Conservation (phyloP, 1,284 basidiomycete genomes). For the Wallemia mellicola region DNA sequence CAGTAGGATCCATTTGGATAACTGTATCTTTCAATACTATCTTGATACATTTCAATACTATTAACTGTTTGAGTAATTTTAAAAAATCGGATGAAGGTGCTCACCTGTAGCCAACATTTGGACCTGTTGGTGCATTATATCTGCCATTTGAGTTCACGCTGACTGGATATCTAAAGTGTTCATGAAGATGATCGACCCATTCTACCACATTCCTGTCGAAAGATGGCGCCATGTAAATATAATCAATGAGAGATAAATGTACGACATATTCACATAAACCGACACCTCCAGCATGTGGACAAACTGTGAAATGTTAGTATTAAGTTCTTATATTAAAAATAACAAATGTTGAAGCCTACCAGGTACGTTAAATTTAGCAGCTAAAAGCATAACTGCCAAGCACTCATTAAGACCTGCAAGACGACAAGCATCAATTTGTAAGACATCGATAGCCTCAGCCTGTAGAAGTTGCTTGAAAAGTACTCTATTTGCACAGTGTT, state of each 20-base stretch:
- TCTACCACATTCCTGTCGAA: slow-evolving; percentile 82
- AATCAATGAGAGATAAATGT: slow-evolving; percentile 41
- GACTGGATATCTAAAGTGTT: slow-evolving; percentile 67
- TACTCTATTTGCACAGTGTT: slow-evolving; percentile 55
- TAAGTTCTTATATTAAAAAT: neutral
- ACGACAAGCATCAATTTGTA: slow-evolving; percentile 80
- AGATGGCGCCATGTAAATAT: slow-evolving; percentile 59
- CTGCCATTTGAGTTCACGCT: slow-evolving; percentile 58
- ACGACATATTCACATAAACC: slow-evolving; percentile 83
- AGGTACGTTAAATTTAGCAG: slow-evolving; percentile 32
- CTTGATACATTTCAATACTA: slow-evolving; percentile 17
- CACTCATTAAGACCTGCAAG: slow-evolving; percentile 81
- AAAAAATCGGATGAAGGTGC: neutral
- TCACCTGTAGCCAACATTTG: slow-evolving; percentile 18
- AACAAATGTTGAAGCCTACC: neutral
- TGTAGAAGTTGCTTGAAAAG: slow-evolving; percentile 88
- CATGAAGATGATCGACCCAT: slow-evolving; percentile 65
- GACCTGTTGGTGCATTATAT: slow-evolving; percentile 35
- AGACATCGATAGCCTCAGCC: slow-evolving; percentile 78
- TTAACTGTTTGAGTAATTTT: neutral
- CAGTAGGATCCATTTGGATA: slow-evolving; percentile 20
- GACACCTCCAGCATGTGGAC: slow-evolving; percentile 82
- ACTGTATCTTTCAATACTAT: slow-evolving; percentile 16
- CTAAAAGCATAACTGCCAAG: slow-evolving; percentile 70
- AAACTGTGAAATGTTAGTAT: slow-evolving; percentile 25